phyloP scores from a whole-genome alignment of 371 early-diverging fungal species.

The Thermomucor indicae-seudaticae region DNA sequence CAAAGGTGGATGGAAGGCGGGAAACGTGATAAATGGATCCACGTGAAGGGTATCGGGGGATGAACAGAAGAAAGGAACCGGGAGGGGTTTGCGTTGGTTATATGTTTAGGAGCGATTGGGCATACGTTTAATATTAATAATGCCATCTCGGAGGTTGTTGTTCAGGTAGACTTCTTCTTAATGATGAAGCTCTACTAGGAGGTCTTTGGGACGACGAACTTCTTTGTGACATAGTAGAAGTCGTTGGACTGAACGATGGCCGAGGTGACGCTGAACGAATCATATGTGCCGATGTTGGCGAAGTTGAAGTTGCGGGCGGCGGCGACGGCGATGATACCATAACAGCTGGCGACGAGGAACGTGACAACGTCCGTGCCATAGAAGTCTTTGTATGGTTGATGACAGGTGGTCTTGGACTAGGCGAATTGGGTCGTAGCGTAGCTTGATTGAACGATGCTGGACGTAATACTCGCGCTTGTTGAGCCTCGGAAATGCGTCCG shows the following conservation, averaged over 20 bases:
- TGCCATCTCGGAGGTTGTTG: slow-evolving; percentile 16
- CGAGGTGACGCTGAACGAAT: slow-evolving; percentile 9
- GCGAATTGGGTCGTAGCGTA: slow-evolving; percentile 2
- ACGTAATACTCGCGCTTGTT: too few species aligned
- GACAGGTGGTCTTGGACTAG: not conserved
- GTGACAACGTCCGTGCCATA: slow-evolving; percentile 18
- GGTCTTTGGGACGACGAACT: not conserved
- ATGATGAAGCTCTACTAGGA: slow-evolving; percentile 9
- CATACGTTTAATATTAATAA: slow-evolving; percentile 4
- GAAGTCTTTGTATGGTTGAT: slow-evolving; percentile 14
- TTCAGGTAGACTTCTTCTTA: slow-evolving; percentile 2
- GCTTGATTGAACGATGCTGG: slow-evolving; percentile 2
- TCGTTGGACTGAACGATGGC: slow-evolving; percentile 3
- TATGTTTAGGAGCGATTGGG: too few species aligned
- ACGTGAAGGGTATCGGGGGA: not conserved
- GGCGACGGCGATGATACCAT: slow-evolving; percentile 12
- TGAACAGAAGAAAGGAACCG: too few species aligned
- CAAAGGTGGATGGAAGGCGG: not conserved
- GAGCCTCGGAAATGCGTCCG: too few species aligned
- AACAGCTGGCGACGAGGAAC: slow-evolving; percentile 17
- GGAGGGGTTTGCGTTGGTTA: too few species aligned
- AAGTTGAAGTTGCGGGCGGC: too few species aligned
- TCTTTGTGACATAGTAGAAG: not conserved
- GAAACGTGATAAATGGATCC: not conserved
- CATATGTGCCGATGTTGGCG: too few species aligned